Conservation (phyloP, 345 rosid genomes). For the Melaleuca quinquenervia region DNA sequence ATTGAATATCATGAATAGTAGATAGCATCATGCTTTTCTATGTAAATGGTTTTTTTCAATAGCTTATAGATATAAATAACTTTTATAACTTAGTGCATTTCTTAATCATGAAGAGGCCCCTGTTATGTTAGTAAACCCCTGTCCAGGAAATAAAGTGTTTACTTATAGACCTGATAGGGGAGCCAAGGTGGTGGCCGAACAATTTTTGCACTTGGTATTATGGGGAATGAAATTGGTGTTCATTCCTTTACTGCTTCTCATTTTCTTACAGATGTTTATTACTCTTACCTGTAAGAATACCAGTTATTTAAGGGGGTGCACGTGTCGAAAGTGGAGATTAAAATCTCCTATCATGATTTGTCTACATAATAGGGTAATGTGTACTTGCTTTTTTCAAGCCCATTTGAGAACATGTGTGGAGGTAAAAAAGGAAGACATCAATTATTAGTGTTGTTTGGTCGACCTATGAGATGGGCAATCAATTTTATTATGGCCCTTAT, state of each 20-base stretch:
- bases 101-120: not conserved
- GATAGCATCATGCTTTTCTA: not conserved
- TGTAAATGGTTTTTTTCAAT: not conserved
- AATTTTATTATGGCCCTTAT: not conserved
- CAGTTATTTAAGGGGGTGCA: not conserved
- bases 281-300: not conserved
- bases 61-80: not conserved
- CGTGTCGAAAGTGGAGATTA: not conserved
- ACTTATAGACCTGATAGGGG: not conserved
- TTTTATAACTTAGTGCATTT: not conserved
- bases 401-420: not conserved
- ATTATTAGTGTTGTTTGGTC: not conserved
- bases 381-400: not conserved
- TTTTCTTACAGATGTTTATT: not conserved
- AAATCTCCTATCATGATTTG: not conserved
- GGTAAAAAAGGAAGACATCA: not conserved
- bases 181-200: not conserved
- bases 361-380: not conserved
- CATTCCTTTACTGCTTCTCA: not conserved
- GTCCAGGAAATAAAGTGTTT: not conserved
- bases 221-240: not conserved
- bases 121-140: not conserved
- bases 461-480: not conserved
- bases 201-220: not conserved
- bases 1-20: not conserved